Conservation (phyloP, 2,329 filamentous ascomycete species). For the Elsinoe ampelina region DNA sequence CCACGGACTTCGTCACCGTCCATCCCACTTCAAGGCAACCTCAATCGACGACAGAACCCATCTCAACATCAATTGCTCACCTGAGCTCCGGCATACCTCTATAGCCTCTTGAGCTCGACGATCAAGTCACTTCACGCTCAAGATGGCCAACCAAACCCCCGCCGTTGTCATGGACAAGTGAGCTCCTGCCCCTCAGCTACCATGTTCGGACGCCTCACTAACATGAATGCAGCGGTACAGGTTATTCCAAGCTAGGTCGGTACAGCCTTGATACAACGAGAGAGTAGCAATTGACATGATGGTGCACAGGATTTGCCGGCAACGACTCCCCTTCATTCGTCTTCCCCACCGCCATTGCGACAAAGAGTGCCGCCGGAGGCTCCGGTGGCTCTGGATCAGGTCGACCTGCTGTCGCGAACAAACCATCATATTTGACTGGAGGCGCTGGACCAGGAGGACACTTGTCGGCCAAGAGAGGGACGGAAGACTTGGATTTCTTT, state of each 20-base stretch:
- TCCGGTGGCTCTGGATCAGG: slow-evolving; percentile 72
- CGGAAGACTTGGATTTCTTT: slow-evolving; percentile 96
- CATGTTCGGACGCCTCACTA: slow-evolving; percentile 19
- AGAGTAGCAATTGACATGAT: slow-evolving; percentile 22
- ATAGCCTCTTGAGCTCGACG: not conserved
- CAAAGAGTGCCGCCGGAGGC: slow-evolving; percentile 66
- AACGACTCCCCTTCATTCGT: slow-evolving; percentile 99
- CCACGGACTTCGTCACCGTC: slow-evolving; percentile 2
- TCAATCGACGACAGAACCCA: not conserved
- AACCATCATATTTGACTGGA: slow-evolving; percentile 88
- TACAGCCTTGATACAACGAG: not conserved
- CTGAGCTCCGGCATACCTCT: not conserved
- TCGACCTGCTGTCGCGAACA: slow-evolving; percentile 82
- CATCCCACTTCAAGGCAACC: slow-evolving; percentile 8
- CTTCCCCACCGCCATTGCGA: slow-evolving; percentile 97
- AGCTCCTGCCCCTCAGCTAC: slow-evolving; percentile 35
- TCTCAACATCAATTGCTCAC: not conserved
- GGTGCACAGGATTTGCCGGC: slow-evolving; percentile 74
- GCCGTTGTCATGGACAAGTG: slow-evolving; percentile 99
- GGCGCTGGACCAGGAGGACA: slow-evolving; percentile 76
- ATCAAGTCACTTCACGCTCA: slow-evolving; percentile 29
- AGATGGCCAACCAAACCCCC: slow-evolving; percentile 95
- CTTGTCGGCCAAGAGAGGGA: slow-evolving; percentile 83
- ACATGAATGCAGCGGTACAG: slow-evolving; percentile 70
- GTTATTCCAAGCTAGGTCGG: slow-evolving; percentile 96